Percentiles rank a stretch among this genome's conserved stretches.
Conservation (phyloP, 2,329 filamentous ascomycete species). For the Chaetothyriales sp. region DNA sequence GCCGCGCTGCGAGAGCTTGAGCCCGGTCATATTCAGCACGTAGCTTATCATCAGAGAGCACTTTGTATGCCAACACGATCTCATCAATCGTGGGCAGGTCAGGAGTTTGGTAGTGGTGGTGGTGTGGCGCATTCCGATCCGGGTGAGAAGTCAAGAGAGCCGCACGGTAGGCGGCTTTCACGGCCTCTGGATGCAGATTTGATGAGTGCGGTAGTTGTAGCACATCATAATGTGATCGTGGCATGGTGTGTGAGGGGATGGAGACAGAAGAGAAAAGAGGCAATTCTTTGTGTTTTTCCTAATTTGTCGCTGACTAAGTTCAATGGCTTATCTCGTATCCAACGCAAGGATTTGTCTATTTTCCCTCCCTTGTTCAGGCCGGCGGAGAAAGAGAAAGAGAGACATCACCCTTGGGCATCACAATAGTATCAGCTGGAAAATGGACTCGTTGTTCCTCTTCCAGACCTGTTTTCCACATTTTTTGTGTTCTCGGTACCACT, state of each 20-base stretch:
- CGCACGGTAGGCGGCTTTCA: conserved; percentile 43
- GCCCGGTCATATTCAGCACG: conserved; percentile 37
- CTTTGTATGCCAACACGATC: conserved; percentile 45
- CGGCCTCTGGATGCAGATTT: conserved; percentile 24
- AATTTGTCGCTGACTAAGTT: no score
- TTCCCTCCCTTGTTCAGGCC: no score
- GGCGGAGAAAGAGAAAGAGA: no score
- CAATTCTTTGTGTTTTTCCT: no score
- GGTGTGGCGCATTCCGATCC: conserved; percentile 31
- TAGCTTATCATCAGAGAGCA: conserved; percentile 32
- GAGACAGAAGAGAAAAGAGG: no score
- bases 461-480: no score
- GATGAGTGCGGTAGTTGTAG: conserved; percentile 24
- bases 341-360: no score
- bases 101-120: background rate
- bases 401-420: no score
- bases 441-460: no score
- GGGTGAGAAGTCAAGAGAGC: conserved; percentile 46
- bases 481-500: no score
- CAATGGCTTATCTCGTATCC: no score
- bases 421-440: no score
- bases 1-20: background rate
- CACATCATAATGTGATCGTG: conserved; percentile 25
- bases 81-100: conserved; percentile 34
- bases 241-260: background rate